Evolutionary conservation across 2,329 filamentous ascomycete genomes (phyloP).

Genomic region (Tolypocladium paradoxum): DNA sequence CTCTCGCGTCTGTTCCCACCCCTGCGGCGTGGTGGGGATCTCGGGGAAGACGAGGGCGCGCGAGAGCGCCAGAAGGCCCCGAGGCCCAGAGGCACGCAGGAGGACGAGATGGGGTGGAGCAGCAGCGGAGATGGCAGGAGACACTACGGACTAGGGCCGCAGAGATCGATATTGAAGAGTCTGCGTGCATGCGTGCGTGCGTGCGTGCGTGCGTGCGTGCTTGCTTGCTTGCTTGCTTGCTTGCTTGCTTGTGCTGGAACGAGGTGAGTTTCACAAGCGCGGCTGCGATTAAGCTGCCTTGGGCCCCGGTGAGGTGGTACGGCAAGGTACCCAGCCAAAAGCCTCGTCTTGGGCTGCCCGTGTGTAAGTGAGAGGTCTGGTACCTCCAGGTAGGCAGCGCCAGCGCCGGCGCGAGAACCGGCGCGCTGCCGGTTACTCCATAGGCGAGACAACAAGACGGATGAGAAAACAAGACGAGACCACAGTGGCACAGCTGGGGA

Average conservation of each 20-base stretch:
- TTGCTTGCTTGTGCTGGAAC: too few species aligned
- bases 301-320: neutral
- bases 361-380: neutral
- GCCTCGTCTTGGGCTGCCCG: neutral
- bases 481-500: conserved; percentile 3
- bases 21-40: conserved; percentile 3
- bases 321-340: neutral
- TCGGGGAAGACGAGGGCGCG: neutral
- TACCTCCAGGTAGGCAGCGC: too few species aligned
- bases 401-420: neutral
- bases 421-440: neutral
- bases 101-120: neutral
- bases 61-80: neutral
- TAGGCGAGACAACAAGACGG: neutral
- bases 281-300: neutral
- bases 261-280: neutral
- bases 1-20: conserved; percentile 5
- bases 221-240: too few species aligned
- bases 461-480: conserved; percentile 8
- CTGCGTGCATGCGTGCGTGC: too few species aligned
- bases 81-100: neutral
- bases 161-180: neutral
- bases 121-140: neutral
- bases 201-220: too few species aligned
- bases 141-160: neutral